Evolutionary conservation across 169 alveolate genomes (phyloP).

Genomic region (Plasmodium chabaudi): DNA sequence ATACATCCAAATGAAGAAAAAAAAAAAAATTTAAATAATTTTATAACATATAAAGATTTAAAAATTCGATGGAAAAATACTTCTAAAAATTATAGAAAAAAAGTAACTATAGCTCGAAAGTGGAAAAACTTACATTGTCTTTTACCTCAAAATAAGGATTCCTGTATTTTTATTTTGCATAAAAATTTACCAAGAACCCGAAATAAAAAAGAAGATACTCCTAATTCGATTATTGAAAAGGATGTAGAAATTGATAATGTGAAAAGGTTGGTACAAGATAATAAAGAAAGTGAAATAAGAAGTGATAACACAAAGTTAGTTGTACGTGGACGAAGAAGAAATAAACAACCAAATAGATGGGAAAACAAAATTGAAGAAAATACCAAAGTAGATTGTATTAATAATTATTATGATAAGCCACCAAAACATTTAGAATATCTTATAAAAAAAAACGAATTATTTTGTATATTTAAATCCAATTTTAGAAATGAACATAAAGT

Average conservation of each 20-base stretch:
- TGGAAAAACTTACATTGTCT: constrained; percentile 86
- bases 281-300: not conserved
- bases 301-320: not conserved
- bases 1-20: constrained; percentile 87
- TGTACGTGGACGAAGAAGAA: not conserved
- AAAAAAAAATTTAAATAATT: constrained; percentile 83
- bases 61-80: constrained; percentile 85
- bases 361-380: not conserved
- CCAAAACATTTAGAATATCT: constrained; percentile 76
- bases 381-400: constrained; percentile 25
- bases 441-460: constrained; percentile 68
- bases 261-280: not conserved
- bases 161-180: constrained; percentile 84
- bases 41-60: constrained; percentile 85
- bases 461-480: constrained; percentile 84
- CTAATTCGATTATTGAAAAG: not conserved
- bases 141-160: constrained; percentile 79
- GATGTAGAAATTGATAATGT: not conserved
- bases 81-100: constrained; percentile 79
- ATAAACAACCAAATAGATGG: not conserved
- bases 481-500: constrained; percentile 85
- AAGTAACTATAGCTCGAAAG: constrained; percentile 84
- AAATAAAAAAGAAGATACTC: not conserved
- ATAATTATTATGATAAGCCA: constrained; percentile 80
- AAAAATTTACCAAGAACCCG: constrained; percentile 83